Conservation (phyloP, 2,329 filamentous ascomycete genomes). For the Phaeophleospora eucalypticola region DNA sequence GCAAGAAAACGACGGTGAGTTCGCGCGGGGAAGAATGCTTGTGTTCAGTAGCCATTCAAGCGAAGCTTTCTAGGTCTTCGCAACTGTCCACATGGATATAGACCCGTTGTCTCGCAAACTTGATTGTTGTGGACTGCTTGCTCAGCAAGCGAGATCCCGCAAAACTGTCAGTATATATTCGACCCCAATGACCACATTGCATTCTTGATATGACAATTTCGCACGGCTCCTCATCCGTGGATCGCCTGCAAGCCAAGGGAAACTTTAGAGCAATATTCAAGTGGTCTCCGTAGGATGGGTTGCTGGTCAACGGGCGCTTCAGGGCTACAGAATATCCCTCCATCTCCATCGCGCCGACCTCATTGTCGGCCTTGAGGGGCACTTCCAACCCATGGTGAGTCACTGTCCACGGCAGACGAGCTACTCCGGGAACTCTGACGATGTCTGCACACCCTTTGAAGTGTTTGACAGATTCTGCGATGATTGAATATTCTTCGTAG, state of each 20-base stretch:
- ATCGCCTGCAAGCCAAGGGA: neutral
- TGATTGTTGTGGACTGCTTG: neutral
- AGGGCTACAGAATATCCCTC: neutral
- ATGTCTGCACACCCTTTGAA: neutral
- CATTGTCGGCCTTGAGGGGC: neutral
- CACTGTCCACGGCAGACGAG: neutral
- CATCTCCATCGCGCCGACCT: neutral
- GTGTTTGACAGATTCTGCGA: neutral
- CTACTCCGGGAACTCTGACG: neutral
- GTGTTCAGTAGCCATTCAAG: too few species aligned
- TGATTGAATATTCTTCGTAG: neutral
- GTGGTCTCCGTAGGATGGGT: neutral
- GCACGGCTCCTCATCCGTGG: neutral
- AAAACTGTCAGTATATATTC: neutral
- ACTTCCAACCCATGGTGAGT: constrained; percentile 1
- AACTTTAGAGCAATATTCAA: neutral
- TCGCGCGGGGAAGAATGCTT: too few species aligned
- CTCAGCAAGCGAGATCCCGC: neutral
- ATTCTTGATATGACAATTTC: neutral
- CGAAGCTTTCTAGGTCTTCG: too few species aligned
- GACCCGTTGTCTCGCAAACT: constrained; percentile 1
- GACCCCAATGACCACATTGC: neutral
- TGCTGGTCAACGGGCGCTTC: too few species aligned
- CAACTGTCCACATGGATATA: constrained; percentile 1
- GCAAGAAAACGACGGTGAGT: too few species aligned